Evolutionary conservation across 2,329 filamentous ascomycete species (phyloP), one percentile per base, ranked within the genome.

Genomic region (Acarospora socialis): DNA sequence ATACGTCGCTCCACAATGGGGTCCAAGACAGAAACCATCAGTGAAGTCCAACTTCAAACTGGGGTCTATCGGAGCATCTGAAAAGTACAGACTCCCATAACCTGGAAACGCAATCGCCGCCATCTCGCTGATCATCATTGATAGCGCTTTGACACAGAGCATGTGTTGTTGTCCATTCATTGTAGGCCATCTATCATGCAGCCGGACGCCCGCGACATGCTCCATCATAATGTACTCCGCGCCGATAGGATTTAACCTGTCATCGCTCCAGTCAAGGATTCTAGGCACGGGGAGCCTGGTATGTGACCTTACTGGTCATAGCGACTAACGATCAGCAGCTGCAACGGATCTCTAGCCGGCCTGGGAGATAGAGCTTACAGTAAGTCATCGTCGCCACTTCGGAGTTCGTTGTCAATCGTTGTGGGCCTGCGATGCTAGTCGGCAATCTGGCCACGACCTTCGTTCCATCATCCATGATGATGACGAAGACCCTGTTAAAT

Each of bases 401-500:
- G 8, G 28, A 30, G 16, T 30, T 30, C 9, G 28, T 30, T 16
- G 28, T 30, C 17, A 30, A 19, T 18, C 15, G 16, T 7, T 13
- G 8, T 20, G 28, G 28, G 28, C 28, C 28, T 6, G 17, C 28
- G 13, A 20, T 30, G n/a, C n/a, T n/a, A n/a, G 21, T 22, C n/a
- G 21, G 21, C n/a, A 22, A 22, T n/a, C 21, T 22, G 8, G 21
- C 21, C 21, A 22, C 21, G n/a, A 22, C 21, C 13, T 40, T 42
- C 38, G 44, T 45, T 5, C 33, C 52, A 43, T 58, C 53, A 28
- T 64, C 43, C 23, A 56, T 48, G 12, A 46, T 47, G 33, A 64
- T 54, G 21, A 61, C 47, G 30, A 65, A 62, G 16, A 55, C 55
- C 41, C 56, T 45, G 34, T 62, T 64, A 37, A 54, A 63, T 2